Evolutionary conservation across 148 eudicot genomes (phyloP).

Genomic region (Silene latifolia): DNA sequence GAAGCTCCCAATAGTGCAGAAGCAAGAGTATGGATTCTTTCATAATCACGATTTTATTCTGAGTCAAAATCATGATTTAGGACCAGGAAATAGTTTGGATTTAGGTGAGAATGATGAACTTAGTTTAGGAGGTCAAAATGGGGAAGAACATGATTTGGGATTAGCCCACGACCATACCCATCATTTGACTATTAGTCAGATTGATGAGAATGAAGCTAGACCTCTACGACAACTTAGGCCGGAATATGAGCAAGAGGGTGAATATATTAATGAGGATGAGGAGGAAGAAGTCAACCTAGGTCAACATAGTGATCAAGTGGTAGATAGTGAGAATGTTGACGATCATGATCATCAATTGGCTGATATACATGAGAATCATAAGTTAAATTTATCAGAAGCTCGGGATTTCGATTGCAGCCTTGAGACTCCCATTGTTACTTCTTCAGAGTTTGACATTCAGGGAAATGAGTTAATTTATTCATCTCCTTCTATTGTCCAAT

Average conservation of each 20-base stretch:
- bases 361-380: slow-evolving; percentile 33
- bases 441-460: slow-evolving; percentile 31
- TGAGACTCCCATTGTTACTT: slow-evolving; percentile 29
- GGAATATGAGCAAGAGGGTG: slow-evolving; percentile 31
- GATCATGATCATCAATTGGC: slow-evolving; percentile 30
- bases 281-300: slow-evolving; percentile 25
- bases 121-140: slow-evolving; percentile 23
- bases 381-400: slow-evolving; percentile 32
- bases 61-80: slow-evolving; percentile 38
- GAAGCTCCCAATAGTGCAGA: slow-evolving; percentile 32
- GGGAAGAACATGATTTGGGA: slow-evolving; percentile 30
- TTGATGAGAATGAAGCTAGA: slow-evolving; percentile 28
- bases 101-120: slow-evolving; percentile 26
- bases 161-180: slow-evolving; percentile 30
- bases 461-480: slow-evolving; percentile 33
- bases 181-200: slow-evolving; percentile 27
- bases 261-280: slow-evolving; percentile 31
- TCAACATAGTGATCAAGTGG: slow-evolving; percentile 26
- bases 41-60: slow-evolving; percentile 30
- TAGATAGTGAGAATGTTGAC: slow-evolving; percentile 31
- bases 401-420: slow-evolving; percentile 36
- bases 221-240: slow-evolving; percentile 22
- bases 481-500: slow-evolving; percentile 41
- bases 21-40: slow-evolving; percentile 39
- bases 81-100: slow-evolving; percentile 32